Evolutionary conservation across 192 early-diverging fungal species (phyloP).

Genomic region (Tieghemiomyces parasiticus): DNA sequence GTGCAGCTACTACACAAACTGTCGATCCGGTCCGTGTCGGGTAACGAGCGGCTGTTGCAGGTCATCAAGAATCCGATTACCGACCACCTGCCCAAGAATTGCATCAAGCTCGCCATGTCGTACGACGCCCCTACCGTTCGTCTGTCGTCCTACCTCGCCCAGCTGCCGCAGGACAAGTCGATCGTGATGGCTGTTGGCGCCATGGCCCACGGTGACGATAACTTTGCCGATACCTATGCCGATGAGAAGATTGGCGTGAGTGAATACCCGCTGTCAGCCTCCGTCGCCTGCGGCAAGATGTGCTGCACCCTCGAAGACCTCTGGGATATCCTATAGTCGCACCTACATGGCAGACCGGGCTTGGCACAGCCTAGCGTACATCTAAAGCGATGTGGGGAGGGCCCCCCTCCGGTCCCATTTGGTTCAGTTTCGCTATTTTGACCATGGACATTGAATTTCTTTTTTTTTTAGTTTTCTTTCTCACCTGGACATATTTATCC

Average conservation of each 20-base stretch:
- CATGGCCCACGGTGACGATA: constrained; percentile 89
- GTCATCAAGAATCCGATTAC: constrained; percentile 97
- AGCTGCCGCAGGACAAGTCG: constrained; percentile 59
- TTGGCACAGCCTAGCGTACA: too few relatives aligned
- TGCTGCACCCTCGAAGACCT: constrained; percentile 76
- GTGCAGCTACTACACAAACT: constrained; percentile 98
- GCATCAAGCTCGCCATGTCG: constrained; percentile 70
- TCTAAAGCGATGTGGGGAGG: too few relatives aligned
- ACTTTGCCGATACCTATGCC: constrained; percentile 89
- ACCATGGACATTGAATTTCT: too few relatives aligned
- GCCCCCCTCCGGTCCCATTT: too few relatives aligned
- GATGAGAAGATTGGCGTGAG: constrained; percentile 97
- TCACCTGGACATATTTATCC: too few relatives aligned
- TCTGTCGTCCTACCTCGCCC: constrained; percentile 60
- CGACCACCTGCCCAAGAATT: constrained; percentile 85
- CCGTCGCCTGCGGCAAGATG: constrained; percentile 94
- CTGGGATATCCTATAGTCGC: constrained; percentile 70
- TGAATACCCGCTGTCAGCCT: constrained; percentile 91
- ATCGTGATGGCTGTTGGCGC: constrained; percentile 90
- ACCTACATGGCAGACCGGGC: too few relatives aligned
- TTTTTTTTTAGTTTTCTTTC: too few relatives aligned
- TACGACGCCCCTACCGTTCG: constrained; percentile 77
- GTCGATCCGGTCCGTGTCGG: constrained; percentile 81
- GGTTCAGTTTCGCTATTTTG: too few relatives aligned
- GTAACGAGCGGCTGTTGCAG: constrained; percentile 83